These are phyloP conservation scores for Trichomonas tenax DNA, from an alignment of 208 protist species.

Conservation along the genomic window DNA sequence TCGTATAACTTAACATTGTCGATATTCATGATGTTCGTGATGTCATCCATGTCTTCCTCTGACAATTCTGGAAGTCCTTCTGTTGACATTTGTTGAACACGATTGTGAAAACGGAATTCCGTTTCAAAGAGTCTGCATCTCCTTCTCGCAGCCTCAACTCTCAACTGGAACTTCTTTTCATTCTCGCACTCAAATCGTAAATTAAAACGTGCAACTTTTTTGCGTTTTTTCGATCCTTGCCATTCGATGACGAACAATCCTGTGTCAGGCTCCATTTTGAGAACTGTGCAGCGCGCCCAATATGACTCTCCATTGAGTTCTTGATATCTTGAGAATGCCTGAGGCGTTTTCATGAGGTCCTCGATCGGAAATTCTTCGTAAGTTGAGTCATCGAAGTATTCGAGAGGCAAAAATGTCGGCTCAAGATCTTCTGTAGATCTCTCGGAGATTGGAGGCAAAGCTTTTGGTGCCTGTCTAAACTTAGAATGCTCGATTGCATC, in stretches of 20 bases:
- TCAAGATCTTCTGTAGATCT: not conserved
- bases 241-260: not conserved
- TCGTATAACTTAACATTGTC: not conserved
- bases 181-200: not conserved
- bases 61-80: not conserved
- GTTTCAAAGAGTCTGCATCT: not conserved
- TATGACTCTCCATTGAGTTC: not conserved
- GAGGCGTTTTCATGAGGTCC: not conserved
- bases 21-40: not conserved
- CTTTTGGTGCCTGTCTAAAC: not conserved
- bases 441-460: not conserved
- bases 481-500: not conserved
- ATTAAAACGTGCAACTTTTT: constrained; percentile 12
- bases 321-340: not conserved
- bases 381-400: constrained; percentile 11
- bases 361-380: not conserved
- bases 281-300: not conserved
- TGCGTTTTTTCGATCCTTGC: not conserved
- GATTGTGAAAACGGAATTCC: not conserved
- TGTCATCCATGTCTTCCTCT: not conserved
- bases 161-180: not conserved
- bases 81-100: not conserved
- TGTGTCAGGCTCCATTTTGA: not conserved
- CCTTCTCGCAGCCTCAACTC: not conserved
- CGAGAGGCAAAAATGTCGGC: not conserved